Conservation (phyloP, 2,329 filamentous ascomycete genomes). For the Tolypocladium tundrense region DNA sequence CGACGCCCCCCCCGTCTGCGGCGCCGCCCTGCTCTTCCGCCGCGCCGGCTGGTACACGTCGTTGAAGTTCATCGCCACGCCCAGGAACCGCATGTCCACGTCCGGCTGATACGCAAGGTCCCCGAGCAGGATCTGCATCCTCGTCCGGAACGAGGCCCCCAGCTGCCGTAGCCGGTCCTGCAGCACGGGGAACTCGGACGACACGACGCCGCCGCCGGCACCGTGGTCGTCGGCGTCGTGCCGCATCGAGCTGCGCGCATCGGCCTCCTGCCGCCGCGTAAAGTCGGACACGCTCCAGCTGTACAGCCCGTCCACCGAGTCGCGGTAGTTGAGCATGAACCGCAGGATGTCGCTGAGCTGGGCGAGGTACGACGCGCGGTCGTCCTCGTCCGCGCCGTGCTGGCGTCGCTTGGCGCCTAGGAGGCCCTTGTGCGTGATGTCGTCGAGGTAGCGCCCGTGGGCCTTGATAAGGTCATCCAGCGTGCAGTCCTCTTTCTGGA, state of each 20-base stretch:
- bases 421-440: constrained; percentile 92
- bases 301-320: constrained; percentile 88
- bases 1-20: constrained; percentile 9
- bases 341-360: constrained; percentile 90
- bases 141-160: constrained; percentile 63
- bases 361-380: constrained; percentile 68
- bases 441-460: constrained; percentile 81
- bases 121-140: constrained; percentile 73
- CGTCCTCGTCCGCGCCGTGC: constrained; percentile 46
- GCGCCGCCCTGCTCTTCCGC: constrained; percentile 41
- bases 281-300: constrained; percentile 93
- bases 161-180: constrained; percentile 64
- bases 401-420: constrained; percentile 57
- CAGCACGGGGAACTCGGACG: constrained; percentile 60
- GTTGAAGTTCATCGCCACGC: constrained; percentile 98
- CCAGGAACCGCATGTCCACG: constrained; percentile 89
- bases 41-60: constrained; percentile 79
- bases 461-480: constrained; percentile 91
- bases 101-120: constrained; percentile 91
- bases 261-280: constrained; percentile 77
- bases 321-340: constrained; percentile 87
- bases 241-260: constrained; percentile 59
- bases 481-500: constrained; percentile 77
- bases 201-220: constrained; percentile 41
- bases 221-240: constrained; percentile 14